These are phyloP conservation scores for Colletotrichum sp. DNA, from an alignment of 2,329 filamentous ascomycete species.

Conservation along the genomic window DNA sequence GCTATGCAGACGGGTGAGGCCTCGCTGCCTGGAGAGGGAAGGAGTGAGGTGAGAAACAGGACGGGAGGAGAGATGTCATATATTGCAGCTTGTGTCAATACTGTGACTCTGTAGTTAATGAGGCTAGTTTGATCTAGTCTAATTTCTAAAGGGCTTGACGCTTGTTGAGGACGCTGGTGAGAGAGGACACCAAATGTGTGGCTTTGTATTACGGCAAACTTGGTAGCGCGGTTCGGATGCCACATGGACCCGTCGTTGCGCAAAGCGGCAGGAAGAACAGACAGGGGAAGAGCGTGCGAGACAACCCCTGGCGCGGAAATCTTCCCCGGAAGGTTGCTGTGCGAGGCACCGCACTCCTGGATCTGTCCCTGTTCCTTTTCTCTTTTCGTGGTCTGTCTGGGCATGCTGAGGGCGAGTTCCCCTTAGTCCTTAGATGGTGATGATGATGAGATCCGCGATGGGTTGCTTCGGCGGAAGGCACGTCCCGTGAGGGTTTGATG, in stretches of 20 bases:
- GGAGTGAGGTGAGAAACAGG: background rate
- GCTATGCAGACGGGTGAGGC: background rate
- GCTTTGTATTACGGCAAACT: background rate
- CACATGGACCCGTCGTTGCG: conserved; percentile 7
- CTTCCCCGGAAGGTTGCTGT: background rate
- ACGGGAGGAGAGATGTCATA: background rate
- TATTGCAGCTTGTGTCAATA: background rate
- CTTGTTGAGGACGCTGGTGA: background rate
- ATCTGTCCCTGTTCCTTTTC: background rate
- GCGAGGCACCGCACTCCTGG: background rate
- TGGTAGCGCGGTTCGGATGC: background rate
- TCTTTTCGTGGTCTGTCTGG: background rate
- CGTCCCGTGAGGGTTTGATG: background rate
- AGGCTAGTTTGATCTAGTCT: background rate
- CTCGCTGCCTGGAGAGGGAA: background rate
- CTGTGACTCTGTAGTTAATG: background rate
- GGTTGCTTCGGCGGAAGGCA: background rate
- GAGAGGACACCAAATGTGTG: background rate
- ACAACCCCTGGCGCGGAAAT: conserved; percentile 1
- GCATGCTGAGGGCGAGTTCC: background rate
- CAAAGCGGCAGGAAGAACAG: background rate
- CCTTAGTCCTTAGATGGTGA: background rate
- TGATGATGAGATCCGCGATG: background rate
- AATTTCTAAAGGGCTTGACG: background rate
- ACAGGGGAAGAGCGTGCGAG: background rate